Evolutionary conservation across 495 filamentous ascomycete genomes (phyloP).

Genomic region (Chaetomium fimeti): DNA sequence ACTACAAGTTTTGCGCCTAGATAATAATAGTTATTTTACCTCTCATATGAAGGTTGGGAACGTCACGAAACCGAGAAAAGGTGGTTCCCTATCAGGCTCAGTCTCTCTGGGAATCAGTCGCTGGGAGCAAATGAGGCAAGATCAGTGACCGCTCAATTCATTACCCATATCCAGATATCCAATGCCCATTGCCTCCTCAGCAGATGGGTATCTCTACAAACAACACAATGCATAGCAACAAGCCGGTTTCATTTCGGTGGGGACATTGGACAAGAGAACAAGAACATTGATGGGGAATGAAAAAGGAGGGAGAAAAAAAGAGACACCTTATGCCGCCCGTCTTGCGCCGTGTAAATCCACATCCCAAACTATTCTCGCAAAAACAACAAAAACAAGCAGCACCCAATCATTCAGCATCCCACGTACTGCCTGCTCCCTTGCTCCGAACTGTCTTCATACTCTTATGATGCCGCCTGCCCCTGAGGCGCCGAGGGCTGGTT

Average conservation of each 20-base stretch:
- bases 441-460: neutral
- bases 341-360: constrained; percentile 24
- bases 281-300: constrained; percentile 7
- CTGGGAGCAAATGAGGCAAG: neutral
- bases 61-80: neutral
- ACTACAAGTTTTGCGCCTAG: too few species aligned
- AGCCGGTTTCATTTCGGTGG: constrained; percentile 1
- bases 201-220: constrained; percentile 15
- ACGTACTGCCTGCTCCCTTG: neutral
- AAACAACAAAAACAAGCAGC: constrained; percentile 7
- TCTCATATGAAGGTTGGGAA: too few species aligned
- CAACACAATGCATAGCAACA: constrained; percentile 13
- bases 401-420: neutral
- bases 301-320: constrained; percentile 1
- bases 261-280: constrained; percentile 6
- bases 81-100: neutral
- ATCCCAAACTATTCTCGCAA: constrained; percentile 22
- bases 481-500: constrained; percentile 75
- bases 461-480: constrained; percentile 24
- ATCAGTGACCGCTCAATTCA: neutral
- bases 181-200: neutral
- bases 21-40: too few species aligned
- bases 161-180: neutral
- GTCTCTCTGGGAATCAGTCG: neutral
- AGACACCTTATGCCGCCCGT: constrained; percentile 19